A percentile compares a stretch with the other conserved stretches of the same genome.
Evolutionary conservation across 345 rosid species (phyloP).

Genomic region (Gossypium anomalum): DNA sequence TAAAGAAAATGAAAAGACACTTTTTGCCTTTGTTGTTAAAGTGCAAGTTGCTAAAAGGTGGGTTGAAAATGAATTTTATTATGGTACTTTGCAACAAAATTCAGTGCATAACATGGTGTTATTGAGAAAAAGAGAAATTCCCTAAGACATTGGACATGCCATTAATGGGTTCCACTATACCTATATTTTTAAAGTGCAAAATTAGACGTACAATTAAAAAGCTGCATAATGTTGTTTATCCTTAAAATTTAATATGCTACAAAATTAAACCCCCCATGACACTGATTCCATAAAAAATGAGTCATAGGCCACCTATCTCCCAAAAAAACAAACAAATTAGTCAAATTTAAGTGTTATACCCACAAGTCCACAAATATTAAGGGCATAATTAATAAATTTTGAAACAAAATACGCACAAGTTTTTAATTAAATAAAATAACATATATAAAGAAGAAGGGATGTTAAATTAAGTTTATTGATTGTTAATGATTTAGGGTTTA

Average conservation of each 20-base stretch:
- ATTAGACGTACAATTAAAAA: background rate
- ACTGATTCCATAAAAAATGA: background rate
- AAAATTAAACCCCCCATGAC: background rate
- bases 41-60: slow-evolving; percentile 1
- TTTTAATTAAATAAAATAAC: background rate
- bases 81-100: background rate
- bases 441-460: background rate
- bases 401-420: too few relatives aligned
- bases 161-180: slow-evolving; percentile 4
- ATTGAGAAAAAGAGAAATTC: background rate
- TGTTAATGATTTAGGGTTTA: background rate
- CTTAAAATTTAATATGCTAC: background rate
- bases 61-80: background rate
- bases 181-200: background rate
- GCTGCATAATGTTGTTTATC: background rate
- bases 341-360: background rate
- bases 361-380: background rate
- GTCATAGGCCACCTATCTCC: background rate
- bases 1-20: background rate
- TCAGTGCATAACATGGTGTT: background rate
- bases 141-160: background rate
- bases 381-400: too few relatives aligned
- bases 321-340: background rate
- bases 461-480: background rate
- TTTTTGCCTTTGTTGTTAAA: background rate